Percentiles rank a stretch among this genome's conserved stretches.
Evolutionary conservation across 352 stramenopile genomes (phyloP).

Genomic region (Globisporangium megalacanthum): DNA sequence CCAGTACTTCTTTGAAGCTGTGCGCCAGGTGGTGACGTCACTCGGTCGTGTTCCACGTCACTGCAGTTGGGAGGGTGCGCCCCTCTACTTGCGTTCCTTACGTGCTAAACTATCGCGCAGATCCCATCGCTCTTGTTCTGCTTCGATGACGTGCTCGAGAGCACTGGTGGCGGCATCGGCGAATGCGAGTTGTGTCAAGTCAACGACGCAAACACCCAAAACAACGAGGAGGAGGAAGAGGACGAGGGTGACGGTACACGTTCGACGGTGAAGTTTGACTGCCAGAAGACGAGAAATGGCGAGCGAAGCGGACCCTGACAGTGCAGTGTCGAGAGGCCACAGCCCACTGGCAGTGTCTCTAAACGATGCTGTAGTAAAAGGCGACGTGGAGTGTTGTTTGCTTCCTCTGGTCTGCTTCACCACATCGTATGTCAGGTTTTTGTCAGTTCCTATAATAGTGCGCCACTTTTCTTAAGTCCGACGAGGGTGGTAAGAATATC

Average conservation of each 20-base stretch:
- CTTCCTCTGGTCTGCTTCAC: no score
- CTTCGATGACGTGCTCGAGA: slow-evolving; percentile 36
- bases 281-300: not conserved
- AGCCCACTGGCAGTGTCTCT: slow-evolving; percentile 29
- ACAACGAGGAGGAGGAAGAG: slow-evolving; percentile 17
- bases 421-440: no score
- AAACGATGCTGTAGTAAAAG: slow-evolving; percentile 23
- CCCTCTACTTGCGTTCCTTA: slow-evolving; percentile 25
- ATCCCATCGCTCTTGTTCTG: slow-evolving; percentile 25
- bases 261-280: not conserved
- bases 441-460: no score
- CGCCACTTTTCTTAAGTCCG: no score
- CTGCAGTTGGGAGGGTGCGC: slow-evolving; percentile 7
- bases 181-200: slow-evolving; percentile 19
- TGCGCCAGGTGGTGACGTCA: slow-evolving; percentile 29
- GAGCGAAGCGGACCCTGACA: not conserved
- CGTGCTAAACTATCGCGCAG: slow-evolving; percentile 37
- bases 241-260: slow-evolving; percentile 3
- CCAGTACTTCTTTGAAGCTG: slow-evolving; percentile 27
- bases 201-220: no score
- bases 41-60: slow-evolving; percentile 25
- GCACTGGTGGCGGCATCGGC: slow-evolving; percentile 19
- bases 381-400: slow-evolving; percentile 29
- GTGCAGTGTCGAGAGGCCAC: not conserved
- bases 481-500: no score